Evolutionary conservation across 805 yeast genomes (phyloP), one percentile per base, ranked within the genome.

Genomic region (Metschnikowia arizonensis): DNA sequence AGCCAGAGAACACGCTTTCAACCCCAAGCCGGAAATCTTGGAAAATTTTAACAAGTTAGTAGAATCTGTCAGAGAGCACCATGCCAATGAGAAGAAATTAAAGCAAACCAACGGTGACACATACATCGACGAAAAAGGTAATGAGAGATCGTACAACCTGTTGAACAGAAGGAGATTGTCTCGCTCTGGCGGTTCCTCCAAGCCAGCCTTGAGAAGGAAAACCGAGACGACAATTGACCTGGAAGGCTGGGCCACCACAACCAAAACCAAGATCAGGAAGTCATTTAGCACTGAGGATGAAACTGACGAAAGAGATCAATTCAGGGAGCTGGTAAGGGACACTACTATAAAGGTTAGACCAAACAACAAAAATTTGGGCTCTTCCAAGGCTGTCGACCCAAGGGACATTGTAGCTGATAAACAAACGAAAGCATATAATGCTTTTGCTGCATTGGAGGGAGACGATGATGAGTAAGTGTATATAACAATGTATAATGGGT

Each of bases 161-260:
- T 67, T 73, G 65, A 70, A 70, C 61, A 72, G 81, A 60, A 77
- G 89, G 70, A 80, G 88, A 73, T 77, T 79, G 51, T 82, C 88
- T 11, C 67, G 69, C 48, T 58, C 67, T n/a, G 58, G 59, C 4
- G 44, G 46, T 36, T 52, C 55, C 40, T 34, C 54, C 26, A 64
- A 61, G 54, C 85, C 85, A 44, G 74, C 73, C 56, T 73, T 82
- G 58, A 76, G 82, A 60, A 81, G 77, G 60, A 76, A 77, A 65
- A 69, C 75, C 46, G 70, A 72, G 45, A 69, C 72, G 47, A 74
- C 69, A 48, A 77, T 83, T 29, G 95, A 85, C 60, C 85, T 82
- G 47, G 91, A 86, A 50, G 95, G 95, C 37, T 86, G 93, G 91
- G 85, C 85, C 47, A 83, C 91, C 18, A 66, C 77, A 51, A 67